Evolutionary conservation across 495 filamentous ascomycete genomes (phyloP).

Genomic region (Penicillium diatomitis): DNA sequence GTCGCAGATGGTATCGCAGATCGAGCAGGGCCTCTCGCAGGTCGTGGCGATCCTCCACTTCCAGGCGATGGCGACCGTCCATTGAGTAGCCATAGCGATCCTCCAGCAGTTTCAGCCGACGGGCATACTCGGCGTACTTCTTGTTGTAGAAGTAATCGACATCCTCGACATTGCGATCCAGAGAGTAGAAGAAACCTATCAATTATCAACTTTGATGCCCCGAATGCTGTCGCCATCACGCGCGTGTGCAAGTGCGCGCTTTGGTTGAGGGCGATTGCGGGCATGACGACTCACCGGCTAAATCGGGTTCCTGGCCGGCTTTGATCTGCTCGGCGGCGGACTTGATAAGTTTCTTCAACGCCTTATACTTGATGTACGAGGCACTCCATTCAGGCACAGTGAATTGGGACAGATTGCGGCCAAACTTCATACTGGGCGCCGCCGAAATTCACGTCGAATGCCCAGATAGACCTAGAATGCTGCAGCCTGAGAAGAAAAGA

Average conservation of each 20-base stretch:
- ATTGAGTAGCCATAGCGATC: conserved; percentile 65
- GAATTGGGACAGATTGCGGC: conserved; percentile 75
- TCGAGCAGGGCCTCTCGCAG: conserved; percentile 83
- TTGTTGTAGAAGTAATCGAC: conserved; percentile 95
- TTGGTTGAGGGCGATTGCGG: too few species aligned
- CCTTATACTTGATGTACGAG: conserved; percentile 93
- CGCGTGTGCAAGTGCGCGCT: too few species aligned
- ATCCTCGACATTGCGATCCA: conserved; percentile 93
- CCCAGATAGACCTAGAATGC: too few species aligned
- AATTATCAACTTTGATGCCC: too few species aligned
- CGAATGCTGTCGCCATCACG: too few species aligned
- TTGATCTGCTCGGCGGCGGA: conserved; percentile 52
- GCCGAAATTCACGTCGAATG: not conserved
- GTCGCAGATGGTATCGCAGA: conserved; percentile 73
- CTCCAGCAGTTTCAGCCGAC: conserved; percentile 74
- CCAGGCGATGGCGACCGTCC: conserved; percentile 41
- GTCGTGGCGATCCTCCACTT: conserved; percentile 76
- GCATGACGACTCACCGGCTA: conserved; percentile 51
- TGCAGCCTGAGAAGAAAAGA: too few species aligned
- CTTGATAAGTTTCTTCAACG: conserved; percentile 90
- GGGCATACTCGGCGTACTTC: conserved; percentile 72
- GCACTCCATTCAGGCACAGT: conserved; percentile 95
- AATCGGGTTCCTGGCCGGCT: conserved; percentile 64
- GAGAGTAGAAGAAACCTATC: conserved; percentile 83
- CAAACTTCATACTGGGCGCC: conserved; percentile 63